These are phyloP conservation scores for Colletotrichum sp. DNA, from an alignment of 2,329 filamentous ascomycete species.

Conservation along the genomic window DNA sequence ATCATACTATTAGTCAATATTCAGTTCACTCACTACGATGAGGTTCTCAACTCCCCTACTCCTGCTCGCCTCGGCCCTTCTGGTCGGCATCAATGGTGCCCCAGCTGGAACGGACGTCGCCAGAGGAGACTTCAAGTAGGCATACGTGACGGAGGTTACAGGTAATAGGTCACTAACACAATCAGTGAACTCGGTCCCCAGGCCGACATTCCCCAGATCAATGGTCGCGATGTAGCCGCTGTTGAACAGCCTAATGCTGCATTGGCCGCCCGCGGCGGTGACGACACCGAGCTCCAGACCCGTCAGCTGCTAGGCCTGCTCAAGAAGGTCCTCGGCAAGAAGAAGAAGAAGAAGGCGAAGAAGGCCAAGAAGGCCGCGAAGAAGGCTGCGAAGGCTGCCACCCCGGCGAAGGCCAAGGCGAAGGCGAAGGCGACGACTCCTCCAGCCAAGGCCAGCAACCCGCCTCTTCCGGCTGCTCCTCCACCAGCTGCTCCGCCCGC, in stretches of 20 bases:
- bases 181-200: not conserved
- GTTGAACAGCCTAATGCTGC: conserved; percentile 4
- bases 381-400: not conserved
- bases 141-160: not conserved
- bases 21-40: not conserved
- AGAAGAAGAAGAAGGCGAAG: not conserved
- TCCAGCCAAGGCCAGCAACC: not conserved
- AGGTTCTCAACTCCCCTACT: conserved; percentile 3
- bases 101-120: not conserved
- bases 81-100: conserved; percentile 18
- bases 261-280: not conserved
- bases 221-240: not conserved
- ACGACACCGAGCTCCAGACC: not conserved
- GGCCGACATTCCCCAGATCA: not conserved
- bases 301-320: not conserved
- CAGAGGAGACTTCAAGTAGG: not conserved
- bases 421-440: not conserved
- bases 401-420: not conserved
- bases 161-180: not conserved
- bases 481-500: not conserved
- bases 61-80: conserved; percentile 11
- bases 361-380: not conserved
- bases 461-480: not conserved
- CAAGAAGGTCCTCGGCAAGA: not conserved
- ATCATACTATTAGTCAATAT: not conserved